Percentiles rank a stretch among this genome's conserved stretches.
Evolutionary conservation across 768 basidiomycete genomes (phyloP).

Genomic region (Boletus insuetus): DNA sequence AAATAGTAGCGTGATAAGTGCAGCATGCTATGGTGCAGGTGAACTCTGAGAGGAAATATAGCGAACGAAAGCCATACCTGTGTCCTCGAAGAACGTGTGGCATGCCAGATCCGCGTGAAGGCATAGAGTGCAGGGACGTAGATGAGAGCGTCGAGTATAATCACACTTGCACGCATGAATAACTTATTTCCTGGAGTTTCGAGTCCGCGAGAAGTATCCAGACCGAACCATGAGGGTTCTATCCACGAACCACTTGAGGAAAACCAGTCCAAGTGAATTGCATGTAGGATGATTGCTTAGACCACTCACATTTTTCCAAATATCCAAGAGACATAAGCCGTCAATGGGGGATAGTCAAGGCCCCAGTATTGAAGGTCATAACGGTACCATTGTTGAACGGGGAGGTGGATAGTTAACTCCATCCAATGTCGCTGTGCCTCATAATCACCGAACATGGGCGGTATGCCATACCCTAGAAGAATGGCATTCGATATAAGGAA

Average conservation of each 20-base stretch:
- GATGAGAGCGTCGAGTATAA: constrained; percentile 63
- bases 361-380: constrained; percentile 93
- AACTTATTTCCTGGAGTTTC: constrained; percentile 64
- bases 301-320: constrained; percentile 68
- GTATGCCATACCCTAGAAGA: constrained; percentile 55
- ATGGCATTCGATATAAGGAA: neutral
- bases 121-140: constrained; percentile 73
- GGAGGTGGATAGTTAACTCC: constrained; percentile 82
- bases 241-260: constrained; percentile 46
- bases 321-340: constrained; percentile 85
- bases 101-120: constrained; percentile 67
- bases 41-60: neutral
- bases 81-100: constrained; percentile 67
- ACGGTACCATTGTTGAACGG: constrained; percentile 76
- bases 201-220: constrained; percentile 67
- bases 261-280: constrained; percentile 3
- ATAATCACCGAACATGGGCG: constrained; percentile 89
- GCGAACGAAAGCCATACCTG: constrained; percentile 49
- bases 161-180: constrained; percentile 80
- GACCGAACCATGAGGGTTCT: constrained; percentile 64
- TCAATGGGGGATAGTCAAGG: constrained; percentile 91
- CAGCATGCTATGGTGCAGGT: constrained; percentile 38
- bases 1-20: constrained; percentile 68
- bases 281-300: constrained; percentile 11
- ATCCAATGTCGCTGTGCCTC: constrained; percentile 96